phyloP scores from a whole-genome alignment of 352 stramenopile species.

The Phytophthora cryptogea region DNA sequence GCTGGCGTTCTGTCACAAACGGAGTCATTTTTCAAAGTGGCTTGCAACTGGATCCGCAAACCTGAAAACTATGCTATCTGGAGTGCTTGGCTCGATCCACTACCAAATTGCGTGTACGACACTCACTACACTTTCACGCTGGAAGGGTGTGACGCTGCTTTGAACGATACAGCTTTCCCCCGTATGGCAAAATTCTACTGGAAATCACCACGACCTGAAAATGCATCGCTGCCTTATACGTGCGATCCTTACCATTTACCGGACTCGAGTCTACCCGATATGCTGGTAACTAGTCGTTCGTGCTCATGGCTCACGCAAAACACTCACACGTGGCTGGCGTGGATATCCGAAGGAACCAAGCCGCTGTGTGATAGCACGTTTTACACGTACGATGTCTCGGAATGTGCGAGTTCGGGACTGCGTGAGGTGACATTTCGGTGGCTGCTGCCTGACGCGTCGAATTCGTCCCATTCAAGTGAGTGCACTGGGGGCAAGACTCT shows the following conservation, averaged over 20 bases:
- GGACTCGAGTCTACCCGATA: conserved; percentile 18
- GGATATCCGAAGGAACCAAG: conserved; percentile 19
- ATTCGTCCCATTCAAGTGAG: conserved; percentile 39
- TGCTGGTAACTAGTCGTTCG: conserved; percentile 39
- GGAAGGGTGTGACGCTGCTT: conserved; percentile 28
- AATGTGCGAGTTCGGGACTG: conserved; percentile 28
- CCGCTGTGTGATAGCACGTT: conserved; percentile 43
- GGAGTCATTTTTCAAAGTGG: conserved; percentile 36
- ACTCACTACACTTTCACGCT: conserved; percentile 38
- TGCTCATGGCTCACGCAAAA: conserved; percentile 46
- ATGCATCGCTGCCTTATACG: conserved; percentile 43
- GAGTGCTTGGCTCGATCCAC: conserved; percentile 40
- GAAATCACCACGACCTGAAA: conserved; percentile 36
- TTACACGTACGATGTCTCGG: conserved; percentile 47
- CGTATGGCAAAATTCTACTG: conserved; percentile 40
- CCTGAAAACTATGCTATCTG: conserved; percentile 45
- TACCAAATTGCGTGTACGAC: conserved; percentile 42
- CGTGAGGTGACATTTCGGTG: conserved; percentile 39
- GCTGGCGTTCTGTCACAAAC: conserved; percentile 17
- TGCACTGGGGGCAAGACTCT: conserved; percentile 35
- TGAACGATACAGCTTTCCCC: conserved; percentile 25
- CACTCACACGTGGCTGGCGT: conserved; percentile 38
- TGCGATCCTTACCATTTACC: conserved; percentile 38
- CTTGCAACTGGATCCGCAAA: conserved; percentile 48
- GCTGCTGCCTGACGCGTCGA: conserved; percentile 28